Evolutionary conservation across 1,284 basidiomycete species (phyloP).

Genomic region (Polyporus tsugae): DNA sequence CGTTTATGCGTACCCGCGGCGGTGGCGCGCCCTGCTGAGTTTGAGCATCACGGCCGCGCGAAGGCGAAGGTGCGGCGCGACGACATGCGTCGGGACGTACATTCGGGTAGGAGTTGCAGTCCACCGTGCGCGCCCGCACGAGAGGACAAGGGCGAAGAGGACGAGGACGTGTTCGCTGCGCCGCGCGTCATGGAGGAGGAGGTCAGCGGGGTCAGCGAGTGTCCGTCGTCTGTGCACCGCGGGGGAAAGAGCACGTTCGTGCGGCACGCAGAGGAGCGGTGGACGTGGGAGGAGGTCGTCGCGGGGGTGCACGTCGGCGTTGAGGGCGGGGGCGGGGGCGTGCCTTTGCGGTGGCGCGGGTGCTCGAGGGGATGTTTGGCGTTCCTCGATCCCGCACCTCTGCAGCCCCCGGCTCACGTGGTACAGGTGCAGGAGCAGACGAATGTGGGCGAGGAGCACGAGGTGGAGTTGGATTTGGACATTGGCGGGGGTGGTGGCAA

Average conservation of each 20-base stretch:
- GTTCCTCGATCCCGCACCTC: constrained; percentile 50
- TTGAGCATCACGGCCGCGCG: constrained; percentile 14
- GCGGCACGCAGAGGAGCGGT: constrained; percentile 64
- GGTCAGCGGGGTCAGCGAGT: constrained; percentile 49
- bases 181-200: constrained; percentile 18
- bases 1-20: constrained; percentile 38
- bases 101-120: not conserved
- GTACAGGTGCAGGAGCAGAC: not conserved
- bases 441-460: not conserved
- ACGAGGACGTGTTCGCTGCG: constrained; percentile 19
- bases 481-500: not conserved
- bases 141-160: not conserved
- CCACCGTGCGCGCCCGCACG: not conserved
- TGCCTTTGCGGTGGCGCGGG: constrained; percentile 76
- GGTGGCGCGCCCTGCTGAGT: constrained; percentile 33
- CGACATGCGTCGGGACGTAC: constrained; percentile 12
- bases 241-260: constrained; percentile 51
- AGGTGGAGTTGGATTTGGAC: not conserved
- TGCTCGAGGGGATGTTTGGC: constrained; percentile 68
- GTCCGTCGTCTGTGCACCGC: constrained; percentile 61
- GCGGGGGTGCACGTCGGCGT: constrained; percentile 62
- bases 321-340: constrained; percentile 37
- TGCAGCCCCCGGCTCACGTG: not conserved
- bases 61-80: constrained; percentile 18
- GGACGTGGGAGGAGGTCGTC: constrained; percentile 68